These are phyloP conservation scores for Tricholoma matsutake DNA, from an alignment of 768 basidiomycete species.

Conservation along the genomic window DNA sequence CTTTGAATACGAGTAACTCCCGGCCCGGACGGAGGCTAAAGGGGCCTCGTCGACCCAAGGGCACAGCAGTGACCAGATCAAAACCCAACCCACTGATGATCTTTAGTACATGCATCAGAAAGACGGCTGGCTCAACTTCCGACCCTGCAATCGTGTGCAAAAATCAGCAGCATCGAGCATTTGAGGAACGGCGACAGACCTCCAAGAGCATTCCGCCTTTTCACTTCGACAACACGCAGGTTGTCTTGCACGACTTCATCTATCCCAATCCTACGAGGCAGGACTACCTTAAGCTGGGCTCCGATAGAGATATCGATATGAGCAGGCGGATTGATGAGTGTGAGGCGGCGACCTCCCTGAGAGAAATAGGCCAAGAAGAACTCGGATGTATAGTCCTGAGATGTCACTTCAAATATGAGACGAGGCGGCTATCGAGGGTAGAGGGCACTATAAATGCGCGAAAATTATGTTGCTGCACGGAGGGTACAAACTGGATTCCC, in stretches of 20 bases:
- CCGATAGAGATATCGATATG: conserved; percentile 40
- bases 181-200: conserved; percentile 16
- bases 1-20: conserved; percentile 67
- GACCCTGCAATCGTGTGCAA: conserved; percentile 26
- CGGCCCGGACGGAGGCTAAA: conserved; percentile 42
- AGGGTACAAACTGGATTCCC: conserved; percentile 45
- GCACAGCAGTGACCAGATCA: conserved; percentile 64
- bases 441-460: conserved; percentile 5
- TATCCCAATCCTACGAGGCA: conserved; percentile 33
- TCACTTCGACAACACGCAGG: conserved; percentile 55
- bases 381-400: conserved; percentile 43
- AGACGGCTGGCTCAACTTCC: conserved; percentile 49
- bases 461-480: not conserved
- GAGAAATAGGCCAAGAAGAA: conserved; percentile 71
- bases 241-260: conserved; percentile 48
- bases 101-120: conserved; percentile 62
- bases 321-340: conserved; percentile 42
- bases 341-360: conserved; percentile 53
- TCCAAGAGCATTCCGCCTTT: conserved; percentile 35
- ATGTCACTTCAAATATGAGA: conserved; percentile 60
- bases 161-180: not conserved
- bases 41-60: conserved; percentile 48
- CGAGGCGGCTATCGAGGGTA: conserved; percentile 42
- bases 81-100: conserved; percentile 56
- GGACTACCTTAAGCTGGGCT: conserved; percentile 33